Percentiles rank a stretch among this genome's conserved stretches.
Evolutionary conservation across 2,329 filamentous ascomycete species (phyloP).

Genomic region (Knufia petricola): DNA sequence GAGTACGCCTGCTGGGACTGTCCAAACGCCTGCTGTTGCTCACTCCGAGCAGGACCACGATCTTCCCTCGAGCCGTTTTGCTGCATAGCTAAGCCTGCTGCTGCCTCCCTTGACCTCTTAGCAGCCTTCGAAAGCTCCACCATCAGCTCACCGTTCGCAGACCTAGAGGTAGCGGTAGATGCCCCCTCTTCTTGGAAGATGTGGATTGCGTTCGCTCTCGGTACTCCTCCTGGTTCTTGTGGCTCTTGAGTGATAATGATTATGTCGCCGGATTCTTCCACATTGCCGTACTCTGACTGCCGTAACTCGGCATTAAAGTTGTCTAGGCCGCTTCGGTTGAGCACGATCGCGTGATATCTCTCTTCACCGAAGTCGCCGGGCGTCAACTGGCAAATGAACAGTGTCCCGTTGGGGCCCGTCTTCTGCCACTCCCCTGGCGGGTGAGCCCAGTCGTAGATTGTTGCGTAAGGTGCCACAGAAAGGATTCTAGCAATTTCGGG

Average conservation of each 20-base stretch:
- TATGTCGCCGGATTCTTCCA: constrained; percentile 55
- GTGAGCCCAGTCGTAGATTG: constrained; percentile 70
- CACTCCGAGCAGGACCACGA: background rate
- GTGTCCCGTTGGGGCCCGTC: constrained; percentile 69
- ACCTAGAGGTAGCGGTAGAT: constrained; percentile 45
- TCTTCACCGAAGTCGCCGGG: constrained; percentile 38
- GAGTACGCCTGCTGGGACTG: background rate
- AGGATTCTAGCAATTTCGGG: constrained; percentile 64
- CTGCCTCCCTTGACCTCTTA: constrained; percentile 38
- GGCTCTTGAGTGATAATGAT: constrained; percentile 42
- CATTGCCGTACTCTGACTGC: constrained; percentile 46
- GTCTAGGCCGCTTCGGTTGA: constrained; percentile 61
- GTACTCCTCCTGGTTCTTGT: constrained; percentile 13
- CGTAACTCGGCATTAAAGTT: constrained; percentile 60
- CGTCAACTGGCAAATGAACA: constrained; percentile 69
- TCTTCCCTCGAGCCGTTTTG: constrained; percentile 14
- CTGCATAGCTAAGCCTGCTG: constrained; percentile 24
- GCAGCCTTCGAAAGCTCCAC: constrained; percentile 46
- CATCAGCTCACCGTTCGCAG: constrained; percentile 41
- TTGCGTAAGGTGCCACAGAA: constrained; percentile 73
- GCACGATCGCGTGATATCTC: constrained; percentile 52
- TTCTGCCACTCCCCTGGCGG: constrained; percentile 68
- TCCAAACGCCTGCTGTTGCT: background rate
- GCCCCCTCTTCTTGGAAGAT: constrained; percentile 53
- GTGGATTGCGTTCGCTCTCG: constrained; percentile 51